Evolutionary conservation across 129 eudicot species (phyloP), one percentile per base, ranked within the genome.

Genomic region (Pittosporum tobira): DNA sequence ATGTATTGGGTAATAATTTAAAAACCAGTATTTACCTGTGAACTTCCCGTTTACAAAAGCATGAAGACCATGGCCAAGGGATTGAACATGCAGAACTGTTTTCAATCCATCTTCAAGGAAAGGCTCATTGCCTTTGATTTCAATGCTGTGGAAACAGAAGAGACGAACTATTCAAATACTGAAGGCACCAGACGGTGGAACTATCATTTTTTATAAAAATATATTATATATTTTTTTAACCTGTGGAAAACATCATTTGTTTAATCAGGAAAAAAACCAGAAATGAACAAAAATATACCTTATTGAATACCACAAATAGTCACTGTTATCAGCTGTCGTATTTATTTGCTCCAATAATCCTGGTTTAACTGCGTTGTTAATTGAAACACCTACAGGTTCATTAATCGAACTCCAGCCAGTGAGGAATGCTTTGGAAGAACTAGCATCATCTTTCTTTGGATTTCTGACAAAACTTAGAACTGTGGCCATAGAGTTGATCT

Each of bases 321-420:
- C 99, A 48, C 96, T 91, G 42, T 70, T 74, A 81, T 91, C 99
- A 45, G 94, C 88, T 47, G 99, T 91, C 0, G 99, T 87, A 70
- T 84, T 91, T 64, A 91, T 81, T 61, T 91, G 99, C 70, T 91
- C 99, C 58, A 75, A 28, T 38, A 91, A 70, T 28, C 96, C 91
- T 2, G 25, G 46, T 74, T 59, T 62, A 64, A 91, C 78, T 24
- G 96, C 83, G 51, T 44, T 63, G 26, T 65, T 25, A 62, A 78
- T 87, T 13, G 99, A 80, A 46, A 87, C 81, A 47, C 99, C 99
- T 11, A 91, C 79, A 5, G 96, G 99, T 68, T 91, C 99, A 59
- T 58, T 70, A 48, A 84, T 69, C 66, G 85, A 91, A 59, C 84
- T 83, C 99, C 99, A 91, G 21, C 71, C 74, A 4, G 94, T 76